These are phyloP conservation scores for Alternaria arborescens DNA, from an alignment of 2,329 filamentous ascomycete species.

Conservation along the genomic window DNA sequence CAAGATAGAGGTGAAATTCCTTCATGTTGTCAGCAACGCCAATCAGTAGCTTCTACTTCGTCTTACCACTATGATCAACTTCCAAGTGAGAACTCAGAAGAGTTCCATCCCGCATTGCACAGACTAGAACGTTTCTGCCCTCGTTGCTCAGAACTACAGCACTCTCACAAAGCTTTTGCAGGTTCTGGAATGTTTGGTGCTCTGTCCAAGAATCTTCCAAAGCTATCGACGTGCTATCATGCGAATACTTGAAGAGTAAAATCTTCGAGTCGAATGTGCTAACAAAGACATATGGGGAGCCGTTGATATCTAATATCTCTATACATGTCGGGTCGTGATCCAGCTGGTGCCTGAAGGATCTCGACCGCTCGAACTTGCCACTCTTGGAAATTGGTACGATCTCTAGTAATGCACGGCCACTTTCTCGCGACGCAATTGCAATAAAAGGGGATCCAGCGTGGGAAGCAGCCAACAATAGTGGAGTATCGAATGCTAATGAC, in stretches of 20 bases:
- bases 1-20: constrained; percentile 13
- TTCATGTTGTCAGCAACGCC: constrained; percentile 7
- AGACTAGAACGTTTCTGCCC: constrained; percentile 35
- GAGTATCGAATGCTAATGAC: constrained; percentile 25
- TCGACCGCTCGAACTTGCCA: constrained; percentile 23
- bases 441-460: constrained; percentile 25
- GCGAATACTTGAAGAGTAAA: constrained; percentile 27
- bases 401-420: constrained; percentile 32
- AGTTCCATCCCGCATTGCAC: constrained; percentile 49
- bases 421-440: constrained; percentile 32
- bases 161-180: constrained; percentile 41
- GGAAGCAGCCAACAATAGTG: constrained; percentile 34
- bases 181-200: constrained; percentile 1
- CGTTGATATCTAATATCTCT: constrained; percentile 37
- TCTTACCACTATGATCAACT: constrained; percentile 17
- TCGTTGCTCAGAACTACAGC: constrained; percentile 31
- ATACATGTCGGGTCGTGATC: constrained; percentile 45
- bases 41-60: neutral
- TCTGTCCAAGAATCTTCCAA: constrained; percentile 22
- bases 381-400: constrained; percentile 26
- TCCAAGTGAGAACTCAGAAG: constrained; percentile 29
- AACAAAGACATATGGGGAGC: constrained; percentile 34
- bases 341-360: constrained; percentile 24
- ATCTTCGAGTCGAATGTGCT: constrained; percentile 40
- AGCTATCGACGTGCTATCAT: constrained; percentile 11